These are phyloP conservation scores for Basipetospora sp. DNA, from an alignment of 2,329 filamentous ascomycete species.

Conservation along the genomic window DNA sequence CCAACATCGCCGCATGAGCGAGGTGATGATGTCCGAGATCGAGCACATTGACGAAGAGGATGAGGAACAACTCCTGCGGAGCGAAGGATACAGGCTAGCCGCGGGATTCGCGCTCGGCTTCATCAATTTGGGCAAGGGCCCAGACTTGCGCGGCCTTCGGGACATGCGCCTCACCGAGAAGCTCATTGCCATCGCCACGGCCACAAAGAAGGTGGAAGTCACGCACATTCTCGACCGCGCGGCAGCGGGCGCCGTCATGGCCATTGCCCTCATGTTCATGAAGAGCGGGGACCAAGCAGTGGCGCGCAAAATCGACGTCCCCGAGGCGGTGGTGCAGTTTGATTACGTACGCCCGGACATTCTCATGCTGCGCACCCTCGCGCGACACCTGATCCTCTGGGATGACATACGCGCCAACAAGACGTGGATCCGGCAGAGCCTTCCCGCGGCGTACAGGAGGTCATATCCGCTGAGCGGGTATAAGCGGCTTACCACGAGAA, in stretches of 20 bases:
- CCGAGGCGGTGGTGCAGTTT: constrained; percentile 78
- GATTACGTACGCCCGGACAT: constrained; percentile 92
- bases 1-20: constrained; percentile 94
- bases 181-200: constrained; percentile 69
- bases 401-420: constrained; percentile 59
- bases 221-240: constrained; percentile 89
- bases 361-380: constrained; percentile 74
- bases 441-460: constrained; percentile 55
- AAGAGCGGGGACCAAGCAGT: constrained; percentile 81
- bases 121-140: constrained; percentile 87
- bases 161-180: constrained; percentile 90
- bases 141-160: constrained; percentile 72
- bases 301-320: constrained; percentile 83
- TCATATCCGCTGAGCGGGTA: constrained; percentile 46
- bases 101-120: constrained; percentile 86
- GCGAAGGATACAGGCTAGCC: constrained; percentile 90
- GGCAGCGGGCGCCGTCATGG: constrained; percentile 82
- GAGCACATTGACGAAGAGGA: constrained; percentile 68
- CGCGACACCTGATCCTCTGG: constrained; percentile 89
- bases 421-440: constrained; percentile 59
- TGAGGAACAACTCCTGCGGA: constrained; percentile 71
- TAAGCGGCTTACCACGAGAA: constrained; percentile 55
- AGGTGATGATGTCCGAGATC: constrained; percentile 96
- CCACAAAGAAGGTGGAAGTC: constrained; percentile 77
- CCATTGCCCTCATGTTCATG: constrained; percentile 86